Evolutionary conservation across 1,284 basidiomycete species (phyloP), one percentile per base, ranked within the genome.

Genomic region (Coniophora puteana): DNA sequence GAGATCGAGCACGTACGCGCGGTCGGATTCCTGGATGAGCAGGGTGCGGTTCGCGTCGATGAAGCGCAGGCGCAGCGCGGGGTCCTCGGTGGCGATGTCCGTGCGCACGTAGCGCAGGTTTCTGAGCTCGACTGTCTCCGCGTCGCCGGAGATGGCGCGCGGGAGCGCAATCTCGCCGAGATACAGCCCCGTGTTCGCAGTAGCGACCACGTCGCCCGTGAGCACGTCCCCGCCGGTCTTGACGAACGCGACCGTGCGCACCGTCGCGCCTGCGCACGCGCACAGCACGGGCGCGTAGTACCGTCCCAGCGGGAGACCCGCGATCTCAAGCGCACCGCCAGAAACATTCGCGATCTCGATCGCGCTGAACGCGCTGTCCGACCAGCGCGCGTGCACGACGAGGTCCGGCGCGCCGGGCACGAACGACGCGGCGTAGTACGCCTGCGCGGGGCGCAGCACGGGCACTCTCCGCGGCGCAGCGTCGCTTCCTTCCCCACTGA

Each of bases 341-440:
- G 70, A 63, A 5, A 82, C 43, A 51, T 84, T 67, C 4, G 80
- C 76, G 23, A 87, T 48, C 58, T 87, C 83, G 48, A 87, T 74
- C 5, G 74, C 68, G 2, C 80, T 76, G 55, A 83, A 83, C 44
- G 69, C 57, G 3, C 63, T 64, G 50, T 85, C 72, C 0, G 82
- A 83, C 83, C 83, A 87, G 14, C 78, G 74, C 7, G 74, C 73
- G 36, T 85, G 83, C 11, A 87, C 52, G 16, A 84, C 61, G 10
- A 81, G 55, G 36, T 78, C 56, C 6, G 61, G 62, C 11, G 63
- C 58, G 10, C 68, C 68, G 26, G 69, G 70, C 22, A 86, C 72
- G 51, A 85, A 83, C 2, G 75, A 69, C 1, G 83, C 83, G 0
- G 83, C 82, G 49, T 81, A 83, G 50, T 87, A 86, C 1, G 82